Evolutionary conservation across 345 rosid species (phyloP), one percentile per base, ranked within the genome.

Genomic region (Conringia planisiliqua): DNA sequence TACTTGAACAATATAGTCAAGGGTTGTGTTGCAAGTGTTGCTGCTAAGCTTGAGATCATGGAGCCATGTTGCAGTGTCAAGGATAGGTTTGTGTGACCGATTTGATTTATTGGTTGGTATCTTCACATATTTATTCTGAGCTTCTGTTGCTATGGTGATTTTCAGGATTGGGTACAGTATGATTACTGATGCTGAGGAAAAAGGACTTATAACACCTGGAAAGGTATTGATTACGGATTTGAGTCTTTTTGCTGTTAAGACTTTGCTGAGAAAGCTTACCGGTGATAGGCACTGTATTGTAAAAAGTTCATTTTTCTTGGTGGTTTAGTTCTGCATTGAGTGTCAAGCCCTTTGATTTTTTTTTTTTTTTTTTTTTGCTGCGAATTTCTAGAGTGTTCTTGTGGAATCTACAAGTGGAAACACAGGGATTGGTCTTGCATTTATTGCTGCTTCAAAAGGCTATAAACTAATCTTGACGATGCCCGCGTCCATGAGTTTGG

Each of bases 31-130:
- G 96, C 96, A 47, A 88, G 82, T 35, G 80, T 95, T 75, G 98
- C 99, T 54, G 99, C 96, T 70, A 95, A 95, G 86, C 97, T 95
- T 68, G 99, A 95, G 79, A 87, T 81, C 71, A 85, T 95, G 96
- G 97, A 90, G 74, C 98, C 99, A 36, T 82, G 91, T 55, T 87
- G 87, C 82, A 92, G 97, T 83, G 96, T 95, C 47, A 95, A 95
- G 82, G 97, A 95, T 82, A 89, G 98, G 97, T 85, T 65, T 54
- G 52, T 66, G 51, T 71, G 5, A 66, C 56, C 17, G 3, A 3
- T 40, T 39, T 77, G 33, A 7, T 47, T 56, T 56, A 5, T 14
- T 4, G 52, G 9, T 39, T 66, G 32, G 16, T 77, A n/a, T 29
- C 6, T 71, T 36, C 32, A 58, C 57, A 59, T 66, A 32, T n/a